These are phyloP conservation scores for Babesia sp. DNA, from an alignment of 169 alveolate species.

Conservation along the genomic window DNA sequence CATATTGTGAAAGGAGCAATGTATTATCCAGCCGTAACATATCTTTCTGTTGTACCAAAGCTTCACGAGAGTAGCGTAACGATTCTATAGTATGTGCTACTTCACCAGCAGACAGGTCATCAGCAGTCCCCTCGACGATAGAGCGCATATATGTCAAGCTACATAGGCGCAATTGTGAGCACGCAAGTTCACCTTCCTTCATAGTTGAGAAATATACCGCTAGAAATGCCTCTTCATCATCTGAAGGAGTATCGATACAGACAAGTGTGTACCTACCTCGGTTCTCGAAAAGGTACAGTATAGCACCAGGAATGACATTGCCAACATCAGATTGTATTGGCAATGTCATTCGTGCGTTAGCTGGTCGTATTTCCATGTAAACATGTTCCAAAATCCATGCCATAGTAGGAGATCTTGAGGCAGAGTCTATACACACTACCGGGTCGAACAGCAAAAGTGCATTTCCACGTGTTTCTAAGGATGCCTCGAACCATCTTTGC, in stretches of 20 bases:
- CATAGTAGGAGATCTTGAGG: slow-evolving; percentile 35
- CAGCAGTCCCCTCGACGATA: slow-evolving; percentile 10
- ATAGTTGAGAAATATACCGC: slow-evolving; percentile 20
- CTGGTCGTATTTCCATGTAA: slow-evolving; percentile 21
- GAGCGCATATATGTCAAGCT: slow-evolving; percentile 52
- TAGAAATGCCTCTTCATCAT: slow-evolving; percentile 36
- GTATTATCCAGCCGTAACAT: slow-evolving; percentile 54
- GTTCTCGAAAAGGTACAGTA: slow-evolving; percentile 20
- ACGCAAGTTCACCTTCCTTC: slow-evolving; percentile 18
- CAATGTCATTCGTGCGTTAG: slow-evolving; percentile 21
- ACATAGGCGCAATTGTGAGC: slow-evolving; percentile 24
- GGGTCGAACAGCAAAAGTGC: slow-evolving; percentile 47
- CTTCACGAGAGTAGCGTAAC: slow-evolving; percentile 46
- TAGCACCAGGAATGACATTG: neutral
- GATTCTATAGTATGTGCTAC: slow-evolving; percentile 51
- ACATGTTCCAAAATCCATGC: slow-evolving; percentile 66
- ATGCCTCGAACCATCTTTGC: slow-evolving; percentile 26
- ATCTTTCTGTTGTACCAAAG: slow-evolving; percentile 49
- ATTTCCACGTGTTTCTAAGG: slow-evolving; percentile 56
- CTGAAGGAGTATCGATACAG: neutral
- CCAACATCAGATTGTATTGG: slow-evolving; percentile 12
- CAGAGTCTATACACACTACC: slow-evolving; percentile 14
- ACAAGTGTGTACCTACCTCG: slow-evolving; percentile 18
- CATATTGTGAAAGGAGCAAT: slow-evolving; percentile 43
- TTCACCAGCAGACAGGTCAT: slow-evolving; percentile 17